A percentile compares a stretch with the other conserved stretches of the same genome.
phyloP scores from a whole-genome alignment of 345 rosid species.

The Citrus medica region DNA sequence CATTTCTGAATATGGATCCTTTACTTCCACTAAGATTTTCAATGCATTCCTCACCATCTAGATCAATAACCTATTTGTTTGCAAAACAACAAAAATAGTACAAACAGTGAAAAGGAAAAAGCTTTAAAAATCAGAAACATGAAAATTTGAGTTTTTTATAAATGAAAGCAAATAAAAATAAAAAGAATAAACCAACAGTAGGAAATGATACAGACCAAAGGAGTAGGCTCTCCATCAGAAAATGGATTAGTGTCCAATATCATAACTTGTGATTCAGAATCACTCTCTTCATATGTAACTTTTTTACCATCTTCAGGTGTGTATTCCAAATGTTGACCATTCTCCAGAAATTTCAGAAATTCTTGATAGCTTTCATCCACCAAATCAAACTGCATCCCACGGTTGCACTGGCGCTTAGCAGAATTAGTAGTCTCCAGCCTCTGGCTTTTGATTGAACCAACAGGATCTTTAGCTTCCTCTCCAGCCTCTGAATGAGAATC shows the following conservation, averaged over 20 bases:
- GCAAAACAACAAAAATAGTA: slow-evolving; percentile 10
- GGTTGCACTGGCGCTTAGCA: slow-evolving; percentile 1
- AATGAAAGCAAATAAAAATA: neutral
- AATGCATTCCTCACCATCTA: slow-evolving; percentile 9
- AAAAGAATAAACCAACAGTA: neutral
- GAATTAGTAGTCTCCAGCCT: neutral
- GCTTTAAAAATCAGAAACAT: slow-evolving; percentile 17
- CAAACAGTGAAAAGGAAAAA: slow-evolving; percentile 1
- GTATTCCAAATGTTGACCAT: slow-evolving; percentile 8
- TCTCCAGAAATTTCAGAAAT: slow-evolving; percentile 14
- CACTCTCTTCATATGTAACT: slow-evolving; percentile 16
- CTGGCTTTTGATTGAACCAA: neutral
- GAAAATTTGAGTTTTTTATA: neutral
- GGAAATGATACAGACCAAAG: slow-evolving; percentile 33
- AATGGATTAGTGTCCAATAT: slow-evolving; percentile 32
- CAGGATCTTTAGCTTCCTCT: slow-evolving; percentile 15
- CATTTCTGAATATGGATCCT: slow-evolving; percentile 40
- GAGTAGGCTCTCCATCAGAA: slow-evolving; percentile 23
- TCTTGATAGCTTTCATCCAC: slow-evolving; percentile 28
- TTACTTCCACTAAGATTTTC: slow-evolving; percentile 7
- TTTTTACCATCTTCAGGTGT: slow-evolving; percentile 20
- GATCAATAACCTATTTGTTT: slow-evolving; percentile 22
- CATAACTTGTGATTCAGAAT: slow-evolving; percentile 49
- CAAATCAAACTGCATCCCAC: slow-evolving; percentile 2
- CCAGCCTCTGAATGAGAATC: neutral